Evolutionary conservation across 1,139 yeast genomes (phyloP).

Genomic region (Nakaseomyces glabratus): DNA sequence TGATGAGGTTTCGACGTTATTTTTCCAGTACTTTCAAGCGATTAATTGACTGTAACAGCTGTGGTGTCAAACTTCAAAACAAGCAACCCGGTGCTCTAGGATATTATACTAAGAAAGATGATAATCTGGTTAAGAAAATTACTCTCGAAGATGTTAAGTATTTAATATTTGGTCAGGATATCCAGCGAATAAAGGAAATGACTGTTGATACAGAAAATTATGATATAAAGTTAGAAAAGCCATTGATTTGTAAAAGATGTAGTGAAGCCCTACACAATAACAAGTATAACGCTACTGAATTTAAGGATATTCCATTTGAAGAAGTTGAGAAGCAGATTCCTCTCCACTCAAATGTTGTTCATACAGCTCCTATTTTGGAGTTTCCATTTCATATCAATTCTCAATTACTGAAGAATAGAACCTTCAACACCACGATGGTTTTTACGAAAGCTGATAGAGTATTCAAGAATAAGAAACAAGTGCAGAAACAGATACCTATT

Average conservation of each 20-base stretch:
- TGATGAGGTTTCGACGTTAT: too few species aligned
- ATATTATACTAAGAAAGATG: constrained; percentile 32
- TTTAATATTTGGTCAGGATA: constrained; percentile 26
- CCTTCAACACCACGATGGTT: constrained; percentile 13
- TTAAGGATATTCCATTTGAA: constrained; percentile 33
- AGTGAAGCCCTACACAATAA: constrained; percentile 42
- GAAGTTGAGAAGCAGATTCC: constrained; percentile 41
- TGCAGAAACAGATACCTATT: constrained; percentile 16
- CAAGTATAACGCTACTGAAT: constrained; percentile 33
- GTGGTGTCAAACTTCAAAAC: constrained; percentile 48
- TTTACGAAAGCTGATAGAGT: constrained; percentile 28
- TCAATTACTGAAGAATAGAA: constrained; percentile 28
- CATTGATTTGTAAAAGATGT: constrained; percentile 44
- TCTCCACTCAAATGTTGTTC: constrained; percentile 41
- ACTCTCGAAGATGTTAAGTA: constrained; percentile 25
- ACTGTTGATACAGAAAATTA: constrained; percentile 10
- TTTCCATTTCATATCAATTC: constrained; percentile 54
- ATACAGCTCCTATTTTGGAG: constrained; percentile 56
- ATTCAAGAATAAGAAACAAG: constrained; percentile 14
- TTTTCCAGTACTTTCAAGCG: too few species aligned
- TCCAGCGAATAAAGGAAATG: constrained; percentile 20
- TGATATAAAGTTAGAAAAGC: constrained; percentile 11
- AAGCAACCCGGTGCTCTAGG: constrained; percentile 35
- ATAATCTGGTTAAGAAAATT: constrained; percentile 8
- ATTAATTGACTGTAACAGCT: constrained; percentile 32